These are phyloP conservation scores for Rhodotorula kratochvilovae DNA, from an alignment of 768 basidiomycete genomes.

Conservation along the genomic window DNA sequence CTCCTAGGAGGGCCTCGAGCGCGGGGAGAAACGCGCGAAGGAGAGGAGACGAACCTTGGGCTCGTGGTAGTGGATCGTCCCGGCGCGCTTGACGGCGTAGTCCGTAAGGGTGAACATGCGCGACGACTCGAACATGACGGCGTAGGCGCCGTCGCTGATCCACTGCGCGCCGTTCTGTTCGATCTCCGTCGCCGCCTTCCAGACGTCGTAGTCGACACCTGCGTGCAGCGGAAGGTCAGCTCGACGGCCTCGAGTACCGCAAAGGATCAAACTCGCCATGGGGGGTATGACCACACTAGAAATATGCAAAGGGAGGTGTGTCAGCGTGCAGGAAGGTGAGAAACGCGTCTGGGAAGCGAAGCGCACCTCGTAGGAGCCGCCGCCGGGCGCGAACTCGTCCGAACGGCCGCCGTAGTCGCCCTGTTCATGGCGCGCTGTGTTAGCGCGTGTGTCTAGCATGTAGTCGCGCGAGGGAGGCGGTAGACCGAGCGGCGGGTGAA, in stretches of 20 bases:
- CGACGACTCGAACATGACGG: conserved; percentile 63
- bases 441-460: no score
- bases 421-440: background rate
- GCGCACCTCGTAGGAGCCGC: conserved; percentile 52
- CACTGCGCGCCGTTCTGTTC: conserved; percentile 52
- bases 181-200: conserved; percentile 57
- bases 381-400: conserved; percentile 62
- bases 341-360: background rate
- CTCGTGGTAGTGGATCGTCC: conserved; percentile 61
- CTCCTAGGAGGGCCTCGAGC: no score
- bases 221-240: no score
- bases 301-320: background rate
- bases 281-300: no score
- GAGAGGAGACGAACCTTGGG: conserved; percentile 44
- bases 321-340: background rate
- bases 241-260: background rate
- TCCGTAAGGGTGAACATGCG: conserved; percentile 64
- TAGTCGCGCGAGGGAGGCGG: no score
- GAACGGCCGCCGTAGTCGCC: conserved; percentile 60
- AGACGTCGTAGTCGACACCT: conserved; percentile 56
- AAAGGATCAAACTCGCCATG: no score
- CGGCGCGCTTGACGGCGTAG: conserved; percentile 59
- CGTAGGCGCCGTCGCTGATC: conserved; percentile 45
- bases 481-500: no score
- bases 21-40: background rate